Evolutionary conservation across 176 grass and related monocot species (phyloP).

Genomic region (Pharus latifolius): DNA sequence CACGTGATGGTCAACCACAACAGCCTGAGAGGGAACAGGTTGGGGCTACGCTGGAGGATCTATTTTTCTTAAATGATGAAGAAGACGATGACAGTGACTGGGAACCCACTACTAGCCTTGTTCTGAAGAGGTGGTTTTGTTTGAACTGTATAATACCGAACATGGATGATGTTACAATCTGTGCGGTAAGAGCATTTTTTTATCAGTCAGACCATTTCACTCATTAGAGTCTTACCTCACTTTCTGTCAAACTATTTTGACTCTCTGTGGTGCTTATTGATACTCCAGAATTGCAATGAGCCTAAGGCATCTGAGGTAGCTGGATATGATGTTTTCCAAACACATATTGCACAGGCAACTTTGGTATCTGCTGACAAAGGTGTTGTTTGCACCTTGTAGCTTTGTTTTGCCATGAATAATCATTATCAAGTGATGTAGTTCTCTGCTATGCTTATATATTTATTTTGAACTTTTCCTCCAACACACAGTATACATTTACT

Average conservation of each 20-base stretch:
- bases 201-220: not conserved
- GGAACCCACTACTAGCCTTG: slow-evolving; percentile 50
- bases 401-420: slow-evolving; percentile 1
- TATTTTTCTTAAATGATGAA: slow-evolving; percentile 58
- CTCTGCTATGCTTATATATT: not conserved
- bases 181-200: slow-evolving; percentile 38
- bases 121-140: slow-evolving; percentile 64
- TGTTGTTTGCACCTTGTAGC: slow-evolving; percentile 19
- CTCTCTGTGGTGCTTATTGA: slow-evolving; percentile 23
- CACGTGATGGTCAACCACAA: slow-evolving; percentile 25
- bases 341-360: slow-evolving; percentile 35
- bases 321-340: slow-evolving; percentile 61
- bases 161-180: slow-evolving; percentile 34
- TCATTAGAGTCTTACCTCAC: not conserved
- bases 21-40: slow-evolving; percentile 23
- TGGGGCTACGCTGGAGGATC: slow-evolving; percentile 55
- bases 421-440: not conserved
- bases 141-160: slow-evolving; percentile 69
- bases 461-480: not conserved
- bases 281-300: slow-evolving; percentile 49
- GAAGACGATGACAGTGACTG: slow-evolving; percentile 89
- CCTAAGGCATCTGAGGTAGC: slow-evolving; percentile 43
- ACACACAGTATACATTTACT: not conserved
- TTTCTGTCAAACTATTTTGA: slow-evolving; percentile 14
- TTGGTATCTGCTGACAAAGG: slow-evolving; percentile 39